Evolutionary conservation across 2,329 filamentous ascomycete genomes (phyloP), one percentile per base, ranked within the genome.

Genomic region (Neonectria punicea): DNA sequence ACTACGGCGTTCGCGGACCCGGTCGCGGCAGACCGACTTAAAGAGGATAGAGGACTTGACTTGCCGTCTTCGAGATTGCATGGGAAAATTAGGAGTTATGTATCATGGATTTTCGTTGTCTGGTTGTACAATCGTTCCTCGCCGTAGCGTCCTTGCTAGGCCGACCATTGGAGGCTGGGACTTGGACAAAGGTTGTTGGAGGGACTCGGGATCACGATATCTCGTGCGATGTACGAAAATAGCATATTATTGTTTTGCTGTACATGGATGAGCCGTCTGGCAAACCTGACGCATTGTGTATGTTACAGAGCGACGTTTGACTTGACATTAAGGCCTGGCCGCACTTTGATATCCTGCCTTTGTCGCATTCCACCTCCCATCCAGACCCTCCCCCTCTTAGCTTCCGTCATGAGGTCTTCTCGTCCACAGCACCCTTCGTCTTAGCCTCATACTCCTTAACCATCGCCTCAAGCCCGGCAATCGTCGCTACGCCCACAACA

Each of bases 381-480:
- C 18, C 6, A 6, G 34, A 20, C 16, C 34, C 36, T 28, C 34
- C 9, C 11, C 4, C 14, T 8, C 16, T 32, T 30, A 11, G 13
- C n/a, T 5, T 22, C 32, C 46, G 41, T 71, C 57, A 76, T 53
- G 67, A 63, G 20, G 61, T 69, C 44, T 74, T 70, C 28, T 53
- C 58, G 25, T 57, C 53, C n/a, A 54, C 55, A 5, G 30, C 44
- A 30, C 61, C 65, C 60, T 71, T 71, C 46, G 65, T 67, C 44
- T 69, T 67, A 51, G 67, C 69, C 63, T 80, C 74, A 61, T 82
- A 70, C 34, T 77, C 74, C 55, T 76, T 73, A 5, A 84, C 75
- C 66, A 78, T 76, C 7, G 76, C 73, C 68, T 84, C 82, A 6
- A 84, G 73, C 9, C 72, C 68, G 10, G 76, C 70, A 44, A 83